phyloP scores from a whole-genome alignment of 2,329 filamentous ascomycete species.

The Aspergillus texensis region DNA sequence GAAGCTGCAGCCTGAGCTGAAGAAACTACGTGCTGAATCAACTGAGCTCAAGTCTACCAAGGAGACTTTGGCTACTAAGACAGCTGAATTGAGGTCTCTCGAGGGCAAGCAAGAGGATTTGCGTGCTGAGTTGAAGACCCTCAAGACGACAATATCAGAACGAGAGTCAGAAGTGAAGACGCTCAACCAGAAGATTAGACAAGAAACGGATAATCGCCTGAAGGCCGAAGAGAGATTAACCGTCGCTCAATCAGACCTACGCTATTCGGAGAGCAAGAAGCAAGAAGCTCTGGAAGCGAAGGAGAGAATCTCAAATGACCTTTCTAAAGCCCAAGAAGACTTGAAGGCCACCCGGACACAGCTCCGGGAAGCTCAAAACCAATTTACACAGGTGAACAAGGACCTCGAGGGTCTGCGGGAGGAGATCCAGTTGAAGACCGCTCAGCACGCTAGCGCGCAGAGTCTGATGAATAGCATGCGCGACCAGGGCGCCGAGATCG shows the following conservation, averaged over 20 bases:
- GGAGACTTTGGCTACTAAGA: conserved; percentile 69
- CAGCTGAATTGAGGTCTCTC: conserved; percentile 68
- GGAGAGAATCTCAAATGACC: conserved; percentile 71
- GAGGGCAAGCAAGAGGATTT: conserved; percentile 84
- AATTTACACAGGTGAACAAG: conserved; percentile 67
- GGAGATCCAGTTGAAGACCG: conserved; percentile 79
- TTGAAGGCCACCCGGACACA: conserved; percentile 58
- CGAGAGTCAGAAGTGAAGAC: conserved; percentile 77
- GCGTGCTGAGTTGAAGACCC: conserved; percentile 69
- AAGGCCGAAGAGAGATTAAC: conserved; percentile 79
- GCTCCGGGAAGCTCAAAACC: conserved; percentile 73
- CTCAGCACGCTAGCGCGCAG: conserved; percentile 83
- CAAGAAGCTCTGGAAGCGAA: conserved; percentile 73
- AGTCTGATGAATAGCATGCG: conserved; percentile 88
- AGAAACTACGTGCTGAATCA: conserved; percentile 75
- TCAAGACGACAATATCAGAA: conserved; percentile 71
- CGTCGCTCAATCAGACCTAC: conserved; percentile 73
- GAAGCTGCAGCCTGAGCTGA: conserved; percentile 84
- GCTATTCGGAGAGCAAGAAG: conserved; percentile 76
- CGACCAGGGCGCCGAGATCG: conserved; percentile 85
- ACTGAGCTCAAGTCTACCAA: conserved; percentile 72
- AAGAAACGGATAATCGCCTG: conserved; percentile 70
- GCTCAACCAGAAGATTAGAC: conserved; percentile 75
- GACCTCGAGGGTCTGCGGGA: conserved; percentile 72
- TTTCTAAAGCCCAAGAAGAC: conserved; percentile 73